Base-by-base conservation (phyloP, 1,284 basidiomycete species). In the Caloboletus inedulis region DNA sequence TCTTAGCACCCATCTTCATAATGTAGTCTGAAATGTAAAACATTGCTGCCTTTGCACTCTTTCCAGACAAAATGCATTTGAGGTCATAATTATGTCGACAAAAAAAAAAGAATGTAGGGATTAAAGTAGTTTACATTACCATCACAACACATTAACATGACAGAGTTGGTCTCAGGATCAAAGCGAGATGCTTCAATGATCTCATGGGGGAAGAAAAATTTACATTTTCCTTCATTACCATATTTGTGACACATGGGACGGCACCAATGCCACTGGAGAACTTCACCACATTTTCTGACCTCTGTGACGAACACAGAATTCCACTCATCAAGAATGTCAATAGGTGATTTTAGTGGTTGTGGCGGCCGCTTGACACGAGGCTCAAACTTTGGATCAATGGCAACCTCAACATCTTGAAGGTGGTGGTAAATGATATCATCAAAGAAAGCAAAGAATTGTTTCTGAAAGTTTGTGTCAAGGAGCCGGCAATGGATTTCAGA, bases 1-100 rank as follows among this genome's bases (percentile, higher is more conserved):
- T 59, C 7, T 59, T 59, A 0, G 10, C 0, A 9, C 39, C 51
- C 49, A 54, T 57, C n/a, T 59, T 59, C 0, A 47, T 60, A 0
- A 59, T 59, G 7, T 59, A 59, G 6, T 59, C 51, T 0, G 47
- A 53, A 1, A 59, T 59, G 2, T 59, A 59, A 13, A 59, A 59
- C 58, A 59, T 59, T 0, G 58, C 58, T 2, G 54, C 58, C 3
- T 59, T 59, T 1, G 49, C 52, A 25, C 46, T 43, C 7, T 57
- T 57, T 0, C 58, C 54, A 0, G 52, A 59, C 0, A 59, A 25
- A 0, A 59, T 59, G 7, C 58, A 59, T 18, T 59, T 60, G 0
- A 60, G 21, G 3, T 60, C 45, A n/a, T 60, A 50, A n/a, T 60
- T 60, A 12, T 60, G 58, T 0, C 45, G n/a, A 31, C 59, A 60